Percentiles rank a stretch among this genome's conserved stretches.
These are phyloP conservation scores for Fomitopsis serialis DNA, from an alignment of 768 basidiomycete species.

Conservation along the genomic window DNA sequence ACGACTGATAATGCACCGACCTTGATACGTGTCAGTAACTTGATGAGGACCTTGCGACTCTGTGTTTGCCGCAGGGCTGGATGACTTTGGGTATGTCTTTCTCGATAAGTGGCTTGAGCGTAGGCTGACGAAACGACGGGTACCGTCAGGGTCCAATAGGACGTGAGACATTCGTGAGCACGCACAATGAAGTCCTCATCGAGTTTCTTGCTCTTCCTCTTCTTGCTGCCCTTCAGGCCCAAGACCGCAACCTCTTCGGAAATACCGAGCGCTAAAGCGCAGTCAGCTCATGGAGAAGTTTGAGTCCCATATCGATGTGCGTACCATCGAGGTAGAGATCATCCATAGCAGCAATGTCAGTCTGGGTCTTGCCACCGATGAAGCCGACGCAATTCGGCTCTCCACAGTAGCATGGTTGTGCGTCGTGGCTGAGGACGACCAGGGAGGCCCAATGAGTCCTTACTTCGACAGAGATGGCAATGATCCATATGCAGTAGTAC, in stretches of 20 bases:
- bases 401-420: slow-evolving; percentile 92
- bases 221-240: slow-evolving; percentile 82
- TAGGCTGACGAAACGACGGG: slow-evolving; percentile 47
- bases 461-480: too few relatives aligned
- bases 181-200: slow-evolving; percentile 89
- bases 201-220: slow-evolving; percentile 87
- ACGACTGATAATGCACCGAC: slow-evolving; percentile 30
- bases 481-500: too few relatives aligned
- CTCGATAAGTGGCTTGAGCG: slow-evolving; percentile 64
- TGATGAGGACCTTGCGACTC: slow-evolving; percentile 75
- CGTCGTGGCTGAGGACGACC: slow-evolving; percentile 63
- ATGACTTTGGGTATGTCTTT: slow-evolving; percentile 89
- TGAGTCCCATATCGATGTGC: slow-evolving; percentile 8
- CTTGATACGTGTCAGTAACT: slow-evolving; percentile 81
- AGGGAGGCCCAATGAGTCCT: not conserved
- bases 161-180: not conserved
- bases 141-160: not conserved
- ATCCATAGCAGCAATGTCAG: slow-evolving; percentile 91
- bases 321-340: slow-evolving; percentile 90
- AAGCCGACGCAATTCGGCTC: slow-evolving; percentile 93
- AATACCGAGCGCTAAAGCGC: slow-evolving; percentile 79
- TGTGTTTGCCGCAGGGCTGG: slow-evolving; percentile 82
- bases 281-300: not conserved
- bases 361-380: slow-evolving; percentile 98
- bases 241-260: slow-evolving; percentile 81